phyloP scores from a whole-genome alignment of 164 flowering plant genomes.

The Pachysandra terminalis region DNA sequence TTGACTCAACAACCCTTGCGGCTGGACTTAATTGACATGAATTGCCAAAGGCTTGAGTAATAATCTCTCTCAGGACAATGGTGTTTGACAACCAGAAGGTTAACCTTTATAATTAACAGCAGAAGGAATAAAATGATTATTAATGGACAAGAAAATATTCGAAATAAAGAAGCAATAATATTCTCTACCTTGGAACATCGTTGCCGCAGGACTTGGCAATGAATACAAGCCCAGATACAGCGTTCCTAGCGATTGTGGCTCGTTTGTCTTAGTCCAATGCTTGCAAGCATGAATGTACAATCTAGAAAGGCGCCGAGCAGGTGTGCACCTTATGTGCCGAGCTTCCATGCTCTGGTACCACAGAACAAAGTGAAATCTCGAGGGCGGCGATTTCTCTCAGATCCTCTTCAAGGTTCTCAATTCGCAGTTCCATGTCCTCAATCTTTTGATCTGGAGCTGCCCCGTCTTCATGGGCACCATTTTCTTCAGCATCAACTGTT shows the following conservation, averaged over 20 bases:
- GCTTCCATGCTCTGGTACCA: slow-evolving; percentile 94
- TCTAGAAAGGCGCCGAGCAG: slow-evolving; percentile 96
- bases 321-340: slow-evolving; percentile 98
- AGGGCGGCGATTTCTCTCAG: slow-evolving; percentile 95
- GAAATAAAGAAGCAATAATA: not conserved
- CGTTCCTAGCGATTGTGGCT: slow-evolving; percentile 81
- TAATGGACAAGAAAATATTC: too few species aligned
- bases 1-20: slow-evolving; percentile 33
- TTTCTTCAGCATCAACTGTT: slow-evolving; percentile 33
- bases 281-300: slow-evolving; percentile 96
- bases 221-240: slow-evolving; percentile 84
- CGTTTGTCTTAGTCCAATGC: slow-evolving; percentile 71
- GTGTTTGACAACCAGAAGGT: slow-evolving; percentile 96
- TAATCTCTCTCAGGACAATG: slow-evolving; percentile 79
- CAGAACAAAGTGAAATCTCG: slow-evolving; percentile 90
- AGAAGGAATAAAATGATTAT: too few species aligned
- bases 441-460: slow-evolving; percentile 44
- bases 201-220: slow-evolving; percentile 86
- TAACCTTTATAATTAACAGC: slow-evolving; percentile 45
- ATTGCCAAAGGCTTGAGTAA: slow-evolving; percentile 79
- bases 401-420: slow-evolving; percentile 85
- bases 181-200: slow-evolving; percentile 86
- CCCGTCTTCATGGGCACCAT: slow-evolving; percentile 37
- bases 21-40: slow-evolving; percentile 40
- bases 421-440: slow-evolving; percentile 74